phyloP scores from a whole-genome alignment of 208 protist species.

The Tritrichomonas musculus region DNA sequence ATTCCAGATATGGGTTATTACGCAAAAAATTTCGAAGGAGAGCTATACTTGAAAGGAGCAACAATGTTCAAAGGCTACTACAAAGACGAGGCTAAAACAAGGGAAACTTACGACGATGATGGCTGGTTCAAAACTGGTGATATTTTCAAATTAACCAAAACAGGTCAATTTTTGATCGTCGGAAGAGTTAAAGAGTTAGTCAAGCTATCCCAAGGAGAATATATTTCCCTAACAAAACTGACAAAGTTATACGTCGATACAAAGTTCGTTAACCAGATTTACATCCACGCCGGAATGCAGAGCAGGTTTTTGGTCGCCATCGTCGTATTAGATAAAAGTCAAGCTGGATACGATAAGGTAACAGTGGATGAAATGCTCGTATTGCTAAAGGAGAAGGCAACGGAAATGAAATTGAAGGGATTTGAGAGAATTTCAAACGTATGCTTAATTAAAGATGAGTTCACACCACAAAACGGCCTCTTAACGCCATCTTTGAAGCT shows the following conservation, averaged over 20 bases:
- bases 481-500: conserved; percentile 49
- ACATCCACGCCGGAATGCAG: neutral
- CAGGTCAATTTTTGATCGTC: neutral
- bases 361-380: neutral
- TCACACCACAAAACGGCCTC: conserved; percentile 42
- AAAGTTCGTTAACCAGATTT: neutral
- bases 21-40: neutral
- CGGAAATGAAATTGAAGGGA: conserved; percentile 9
- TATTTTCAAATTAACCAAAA: neutral
- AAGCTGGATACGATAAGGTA: neutral
- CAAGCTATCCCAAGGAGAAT: conserved; percentile 6
- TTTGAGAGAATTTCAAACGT: conserved; percentile 39
- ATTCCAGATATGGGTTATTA: conserved; percentile 19
- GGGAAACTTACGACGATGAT: neutral
- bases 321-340: neutral
- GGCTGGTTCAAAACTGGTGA: no score
- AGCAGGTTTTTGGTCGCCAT: neutral
- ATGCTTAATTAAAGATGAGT: conserved; percentile 36
- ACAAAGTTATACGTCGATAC: neutral
- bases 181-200: neutral
- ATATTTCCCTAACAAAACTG: neutral
- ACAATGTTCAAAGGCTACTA: neutral
- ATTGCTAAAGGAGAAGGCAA: neutral
- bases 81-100: neutral
- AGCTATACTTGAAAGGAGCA: neutral